These are phyloP conservation scores for Ophiosphaerella herpotricha DNA, from an alignment of 2,329 filamentous ascomycete genomes.

Conservation along the genomic window DNA sequence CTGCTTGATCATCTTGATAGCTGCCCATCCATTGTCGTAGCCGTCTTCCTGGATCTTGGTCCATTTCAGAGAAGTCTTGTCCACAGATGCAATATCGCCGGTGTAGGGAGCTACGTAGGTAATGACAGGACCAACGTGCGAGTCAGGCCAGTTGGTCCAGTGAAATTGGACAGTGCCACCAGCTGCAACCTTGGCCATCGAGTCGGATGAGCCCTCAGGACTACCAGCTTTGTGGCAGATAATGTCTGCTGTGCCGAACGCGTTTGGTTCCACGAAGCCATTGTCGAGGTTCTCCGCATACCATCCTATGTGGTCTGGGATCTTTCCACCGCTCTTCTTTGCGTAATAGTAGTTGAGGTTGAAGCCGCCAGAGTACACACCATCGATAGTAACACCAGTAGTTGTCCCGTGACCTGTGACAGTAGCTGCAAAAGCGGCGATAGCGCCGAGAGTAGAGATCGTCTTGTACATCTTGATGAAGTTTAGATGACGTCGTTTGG, in stretches of 20 bases:
- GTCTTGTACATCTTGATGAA: slow-evolving; percentile 35
- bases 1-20: slow-evolving; percentile 48
- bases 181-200: slow-evolving; percentile 61
- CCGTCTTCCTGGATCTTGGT: slow-evolving; percentile 46
- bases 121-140: slow-evolving; percentile 47
- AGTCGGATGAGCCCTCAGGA: slow-evolving; percentile 46
- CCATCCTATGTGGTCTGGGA: slow-evolving; percentile 52
- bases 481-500: slow-evolving; percentile 8
- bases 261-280: slow-evolving; percentile 39
- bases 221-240: slow-evolving; percentile 65
- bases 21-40: slow-evolving; percentile 42
- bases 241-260: slow-evolving; percentile 49
- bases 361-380: slow-evolving; percentile 53
- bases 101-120: slow-evolving; percentile 46
- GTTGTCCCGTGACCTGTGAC: slow-evolving; percentile 55
- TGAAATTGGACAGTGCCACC: slow-evolving; percentile 60
- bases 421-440: slow-evolving; percentile 45
- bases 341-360: slow-evolving; percentile 49
- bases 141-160: slow-evolving; percentile 54
- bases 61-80: slow-evolving; percentile 43
- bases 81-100: slow-evolving; percentile 36
- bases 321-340: slow-evolving; percentile 27
- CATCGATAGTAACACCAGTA: slow-evolving; percentile 53
- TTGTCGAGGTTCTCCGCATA: slow-evolving; percentile 45
- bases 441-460: slow-evolving; percentile 29